A percentile compares a stretch with the other conserved stretches of the same genome.
Evolutionary conservation across 371 early-diverging fungal species (phyloP).

Genomic region (Mortierella sp.): DNA sequence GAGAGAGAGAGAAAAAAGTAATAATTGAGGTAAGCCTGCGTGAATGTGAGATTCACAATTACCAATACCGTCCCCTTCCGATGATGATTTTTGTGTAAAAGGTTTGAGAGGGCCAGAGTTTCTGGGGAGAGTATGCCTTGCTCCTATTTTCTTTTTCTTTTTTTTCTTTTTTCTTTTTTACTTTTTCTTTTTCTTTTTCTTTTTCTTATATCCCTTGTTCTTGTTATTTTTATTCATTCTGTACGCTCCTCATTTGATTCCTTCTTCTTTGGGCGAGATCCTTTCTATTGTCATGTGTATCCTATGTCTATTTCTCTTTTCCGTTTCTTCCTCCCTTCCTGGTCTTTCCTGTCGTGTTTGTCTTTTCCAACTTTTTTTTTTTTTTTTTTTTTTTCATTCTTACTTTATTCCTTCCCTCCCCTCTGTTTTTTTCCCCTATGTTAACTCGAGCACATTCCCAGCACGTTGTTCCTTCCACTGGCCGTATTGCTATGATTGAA

Average conservation of each 20-base stretch:
- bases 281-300: too few species aligned
- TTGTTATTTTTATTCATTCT: neutral
- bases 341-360: too few species aligned
- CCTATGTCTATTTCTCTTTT: too few species aligned
- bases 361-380: too few species aligned
- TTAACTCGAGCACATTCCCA: neutral
- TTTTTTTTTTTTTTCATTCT: neutral
- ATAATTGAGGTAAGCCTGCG: conserved; percentile 10
- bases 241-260: neutral
- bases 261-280: neutral
- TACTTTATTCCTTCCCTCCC: neutral
- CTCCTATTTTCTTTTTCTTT: neutral
- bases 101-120: conserved; percentile 36
- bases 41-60: too few species aligned
- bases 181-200: conserved; percentile 3
- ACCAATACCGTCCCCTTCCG: conserved; percentile 31
- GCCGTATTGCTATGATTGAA: conserved; percentile 16
- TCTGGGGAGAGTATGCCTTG: neutral
- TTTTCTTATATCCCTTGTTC: neutral
- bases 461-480: conserved; percentile 28
- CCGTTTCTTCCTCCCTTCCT: too few species aligned
- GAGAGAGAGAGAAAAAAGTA: neutral
- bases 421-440: neutral
- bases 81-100: conserved; percentile 50
- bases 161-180: neutral